Evolutionary conservation across 1,284 basidiomycete genomes (phyloP), one percentile per base, ranked within the genome.

Genomic region (Irpex lacteus): DNA sequence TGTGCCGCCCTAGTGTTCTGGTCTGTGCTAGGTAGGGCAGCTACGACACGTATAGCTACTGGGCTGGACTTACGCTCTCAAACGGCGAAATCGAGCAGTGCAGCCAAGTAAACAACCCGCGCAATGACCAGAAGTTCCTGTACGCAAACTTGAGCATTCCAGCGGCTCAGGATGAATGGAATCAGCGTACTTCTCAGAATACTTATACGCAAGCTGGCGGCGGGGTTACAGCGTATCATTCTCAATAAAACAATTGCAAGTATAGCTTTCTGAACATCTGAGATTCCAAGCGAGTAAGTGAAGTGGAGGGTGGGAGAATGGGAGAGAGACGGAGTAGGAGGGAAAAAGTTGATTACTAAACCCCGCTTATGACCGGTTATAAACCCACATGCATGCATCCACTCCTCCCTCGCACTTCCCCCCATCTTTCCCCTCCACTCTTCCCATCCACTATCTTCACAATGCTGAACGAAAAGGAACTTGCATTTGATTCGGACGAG

Each of bases 381-480:
- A n/a, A 52, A 52, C 9, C 7, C 44, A 19, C 49, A 32, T 38
- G 21, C 44, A 2, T 6, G 52, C 15, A 38, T 32, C 4, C 37
- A 26, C 60, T 55, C 52, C 15, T 36, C 38, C 50, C 60, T 6
- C 53, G 9, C 38, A 34, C 37, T 18, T 21, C 19, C 49, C 6
- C 7, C n/a, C 49, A 11, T 52, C 49, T 52, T 21, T 18, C 54
- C 26, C 21, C 54, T 26, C 19, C n/a, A 32, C 61, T 15, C 54
- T 15, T 18, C n/a, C 21, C 21, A 26, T 26, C 21, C 21, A 26
- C 21, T 26, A 26, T 26, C 3, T 26, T 26, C 19, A 65, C 50
- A n/a, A 63, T 62, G 64, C 21, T 58, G 11, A 44, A 18, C 19
- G 61, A 62, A 11, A 62, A 62, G 40, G 38, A 37, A 21, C 2